Base-by-base conservation (phyloP, 169 alveolate species). In the Plasmodium gaboni region DNA sequence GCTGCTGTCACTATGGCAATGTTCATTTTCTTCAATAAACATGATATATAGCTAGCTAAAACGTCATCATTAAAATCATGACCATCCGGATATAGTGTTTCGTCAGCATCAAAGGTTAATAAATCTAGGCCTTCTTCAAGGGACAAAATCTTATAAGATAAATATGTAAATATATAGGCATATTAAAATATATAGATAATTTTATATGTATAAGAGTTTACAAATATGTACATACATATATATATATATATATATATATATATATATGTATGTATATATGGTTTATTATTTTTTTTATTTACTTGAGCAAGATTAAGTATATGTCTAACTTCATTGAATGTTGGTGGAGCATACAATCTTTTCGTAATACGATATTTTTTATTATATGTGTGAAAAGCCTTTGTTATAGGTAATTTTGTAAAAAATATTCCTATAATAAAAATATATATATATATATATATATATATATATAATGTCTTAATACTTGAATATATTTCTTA, bases 1-100 rank as follows among this genome's bases (percentile, higher is more conserved):
- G 95, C 95, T 6, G 92, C 95, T 8, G 95, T 87, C 53, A 88
- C 95, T 51, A 87, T 88, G 8, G 95, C 93, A 53, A 87, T 87
- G n/a, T 38, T 55, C 67, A 73, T 72, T 42, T 74, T 64, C 65
- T 74, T 70, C 48, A 91, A 88, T 48, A 91, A 73, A 64, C 73
- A 57, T 2, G 90, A 73, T 38, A 91, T 72, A 26, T 73, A 51
- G 63, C 73, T 26, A 13, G 91, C 92, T 22, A 86, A 72, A 13
- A 59, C 64, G 28, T 32, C 74, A 57, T 91, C 92, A 10, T 74
- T 50, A 50, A 91, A 74, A 85, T 86, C 80, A 32, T 68, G 68
- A 8, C 92, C 92, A 68, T 91, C 93, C 12, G 93, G 91, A 86
- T 91, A 91, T 12, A 91, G 64, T 5, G 94, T 91, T 74, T 87